A percentile compares a stretch with the other conserved stretches of the same genome.
Evolutionary conservation across 2,329 filamentous ascomycete genomes (phyloP).

Genomic region (Epichloe gansuensis): DNA sequence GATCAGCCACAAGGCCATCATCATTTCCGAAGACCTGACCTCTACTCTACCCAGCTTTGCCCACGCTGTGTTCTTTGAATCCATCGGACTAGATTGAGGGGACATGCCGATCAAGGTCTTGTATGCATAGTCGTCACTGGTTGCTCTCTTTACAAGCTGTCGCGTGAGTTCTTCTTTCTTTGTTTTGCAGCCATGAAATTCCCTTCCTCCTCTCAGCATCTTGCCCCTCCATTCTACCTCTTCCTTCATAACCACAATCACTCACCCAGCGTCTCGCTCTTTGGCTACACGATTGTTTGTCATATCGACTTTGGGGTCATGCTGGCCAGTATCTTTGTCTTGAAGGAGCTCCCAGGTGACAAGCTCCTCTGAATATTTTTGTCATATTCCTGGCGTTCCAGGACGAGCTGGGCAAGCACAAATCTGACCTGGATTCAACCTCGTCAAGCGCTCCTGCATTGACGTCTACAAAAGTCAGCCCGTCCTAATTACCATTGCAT

Average conservation of each 20-base stretch:
- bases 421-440: not conserved
- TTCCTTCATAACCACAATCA: constrained; percentile 1
- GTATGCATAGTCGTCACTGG: constrained; percentile 28
- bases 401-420: not conserved
- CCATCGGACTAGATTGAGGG: constrained; percentile 8
- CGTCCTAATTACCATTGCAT: not conserved
- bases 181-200: not conserved
- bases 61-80: constrained; percentile 5
- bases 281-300: constrained; percentile 6
- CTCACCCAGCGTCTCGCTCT: constrained; percentile 5
- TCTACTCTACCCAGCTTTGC: constrained; percentile 6
- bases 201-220: not conserved
- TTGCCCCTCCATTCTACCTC: not conserved
- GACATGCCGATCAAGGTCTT: constrained; percentile 15
- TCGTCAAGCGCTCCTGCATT: not conserved
- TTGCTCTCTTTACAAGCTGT: constrained; percentile 18
- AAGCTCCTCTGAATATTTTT: not conserved
- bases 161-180: constrained; percentile 18
- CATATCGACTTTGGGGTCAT: constrained; percentile 6
- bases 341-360: not conserved
- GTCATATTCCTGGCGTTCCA: not conserved
- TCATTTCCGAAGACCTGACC: constrained; percentile 4
- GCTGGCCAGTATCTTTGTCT: constrained; percentile 7
- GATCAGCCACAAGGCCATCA: constrained; percentile 7
- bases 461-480: not conserved